Conservation (phyloP, 345 rosid genomes). For the Adansonia digitata region DNA sequence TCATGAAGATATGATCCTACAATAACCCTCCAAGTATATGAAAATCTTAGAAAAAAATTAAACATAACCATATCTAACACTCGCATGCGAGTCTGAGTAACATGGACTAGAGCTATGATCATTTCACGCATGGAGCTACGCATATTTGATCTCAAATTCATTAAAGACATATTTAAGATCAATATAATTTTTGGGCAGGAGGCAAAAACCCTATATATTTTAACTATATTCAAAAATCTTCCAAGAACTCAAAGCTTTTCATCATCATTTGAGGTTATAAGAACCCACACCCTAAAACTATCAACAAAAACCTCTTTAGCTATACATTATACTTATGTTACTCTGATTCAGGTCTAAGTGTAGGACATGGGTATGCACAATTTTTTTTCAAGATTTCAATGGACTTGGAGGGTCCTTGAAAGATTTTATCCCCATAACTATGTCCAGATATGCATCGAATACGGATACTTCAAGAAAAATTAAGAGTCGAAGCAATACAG, state of each 20-base stretch:
- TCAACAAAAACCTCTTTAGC: background rate
- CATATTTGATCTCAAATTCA: background rate
- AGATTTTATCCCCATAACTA: too few species aligned
- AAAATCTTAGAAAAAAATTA: background rate
- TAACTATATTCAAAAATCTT: background rate
- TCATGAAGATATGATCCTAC: too few species aligned
- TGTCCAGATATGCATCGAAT: too few species aligned
- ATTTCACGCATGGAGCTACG: background rate
- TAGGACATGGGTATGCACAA: too few species aligned
- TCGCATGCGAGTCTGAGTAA: background rate
- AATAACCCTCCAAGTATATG: background rate
- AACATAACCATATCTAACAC: background rate
- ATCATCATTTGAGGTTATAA: background rate
- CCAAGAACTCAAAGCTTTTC: background rate
- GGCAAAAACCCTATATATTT: background rate
- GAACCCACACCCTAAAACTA: background rate
- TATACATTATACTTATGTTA: too few species aligned
- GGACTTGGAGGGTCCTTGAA: too few species aligned
- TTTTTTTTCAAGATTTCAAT: too few species aligned
- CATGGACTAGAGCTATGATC: too few species aligned
- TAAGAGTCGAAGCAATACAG: too few species aligned
- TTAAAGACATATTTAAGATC: background rate
- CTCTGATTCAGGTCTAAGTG: too few species aligned
- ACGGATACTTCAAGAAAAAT: too few species aligned
- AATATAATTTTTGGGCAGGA: background rate